Conservation (phyloP, 1,284 basidiomycete genomes). For the Naganishia sp. region DNA sequence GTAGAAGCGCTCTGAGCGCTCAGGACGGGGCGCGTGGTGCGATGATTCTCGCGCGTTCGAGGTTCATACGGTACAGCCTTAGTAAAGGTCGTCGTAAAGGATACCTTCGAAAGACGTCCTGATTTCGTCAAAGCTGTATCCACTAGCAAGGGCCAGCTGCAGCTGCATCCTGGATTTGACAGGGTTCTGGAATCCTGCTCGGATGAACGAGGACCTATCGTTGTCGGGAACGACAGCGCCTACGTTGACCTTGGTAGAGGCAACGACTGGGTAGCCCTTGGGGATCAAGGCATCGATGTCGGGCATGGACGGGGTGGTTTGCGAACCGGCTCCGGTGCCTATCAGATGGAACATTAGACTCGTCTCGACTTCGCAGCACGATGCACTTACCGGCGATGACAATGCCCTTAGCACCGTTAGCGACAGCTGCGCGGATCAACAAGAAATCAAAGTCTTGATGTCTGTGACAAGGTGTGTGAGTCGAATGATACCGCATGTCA, state of each 20-base stretch:
- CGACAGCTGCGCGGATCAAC: conserved; percentile 37
- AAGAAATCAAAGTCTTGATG: conserved; percentile 33
- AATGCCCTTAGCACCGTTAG: conserved; percentile 41
- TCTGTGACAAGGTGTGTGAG: not conserved
- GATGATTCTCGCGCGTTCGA: not conserved
- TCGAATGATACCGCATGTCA: not conserved
- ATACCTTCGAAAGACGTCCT: conserved; percentile 25
- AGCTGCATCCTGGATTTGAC: conserved; percentile 29
- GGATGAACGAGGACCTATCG: conserved; percentile 29
- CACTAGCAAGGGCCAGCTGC: conserved; percentile 28
- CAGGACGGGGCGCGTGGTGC: not conserved
- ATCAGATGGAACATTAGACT: not conserved
- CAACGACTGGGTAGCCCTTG: conserved; percentile 34
- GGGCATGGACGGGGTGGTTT: conserved; percentile 25
- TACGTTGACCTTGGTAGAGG: conserved; percentile 27
- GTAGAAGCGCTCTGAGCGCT: not conserved
- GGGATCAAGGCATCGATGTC: conserved; percentile 29
- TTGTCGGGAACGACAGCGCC: conserved; percentile 29
- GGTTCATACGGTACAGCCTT: not conserved
- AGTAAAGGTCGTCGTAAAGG: conserved; percentile 24
- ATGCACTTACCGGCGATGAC: conserved; percentile 38
- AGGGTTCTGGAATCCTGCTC: conserved; percentile 31
- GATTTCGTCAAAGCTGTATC: conserved; percentile 23
- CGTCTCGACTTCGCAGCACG: too few relatives aligned
- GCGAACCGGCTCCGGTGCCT: conserved; percentile 38